A percentile compares a stretch with the other conserved stretches of the same genome.
Conservation (phyloP, 768 basidiomycete species). For the Lentinula lateritia region DNA sequence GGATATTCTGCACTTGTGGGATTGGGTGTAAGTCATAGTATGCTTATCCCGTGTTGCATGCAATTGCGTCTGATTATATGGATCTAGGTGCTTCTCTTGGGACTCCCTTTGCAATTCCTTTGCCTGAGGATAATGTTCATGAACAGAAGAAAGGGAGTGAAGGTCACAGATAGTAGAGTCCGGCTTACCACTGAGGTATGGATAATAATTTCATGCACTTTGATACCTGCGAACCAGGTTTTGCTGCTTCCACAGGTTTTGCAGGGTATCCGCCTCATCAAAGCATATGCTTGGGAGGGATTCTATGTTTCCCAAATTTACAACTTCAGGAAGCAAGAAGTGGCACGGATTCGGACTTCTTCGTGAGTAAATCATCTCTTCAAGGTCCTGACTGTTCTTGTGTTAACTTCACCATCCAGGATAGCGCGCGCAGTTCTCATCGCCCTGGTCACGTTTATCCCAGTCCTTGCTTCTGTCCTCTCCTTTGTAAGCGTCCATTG, state of each 20-base stretch:
- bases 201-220: not conserved
- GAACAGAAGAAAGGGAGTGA: conserved; percentile 50
- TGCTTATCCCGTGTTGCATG: not conserved
- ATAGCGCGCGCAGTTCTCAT: conserved; percentile 19
- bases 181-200: conserved; percentile 54
- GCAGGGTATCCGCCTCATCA: conserved; percentile 62
- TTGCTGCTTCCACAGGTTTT: conserved; percentile 34
- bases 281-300: conserved; percentile 56
- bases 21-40: conserved; percentile 30
- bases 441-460: conserved; percentile 25
- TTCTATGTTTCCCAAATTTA: conserved; percentile 42
- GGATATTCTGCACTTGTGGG: conserved; percentile 70
- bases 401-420: conserved; percentile 4
- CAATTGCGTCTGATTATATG: not conserved
- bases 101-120: conserved; percentile 46
- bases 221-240: not conserved
- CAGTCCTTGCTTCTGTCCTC: conserved; percentile 33
- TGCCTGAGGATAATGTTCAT: conserved; percentile 48
- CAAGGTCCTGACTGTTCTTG: not conserved
- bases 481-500: conserved; percentile 31
- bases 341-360: conserved; percentile 27
- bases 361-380: not conserved
- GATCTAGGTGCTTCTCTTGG: conserved; percentile 7
- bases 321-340: conserved; percentile 31
- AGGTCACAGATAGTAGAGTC: conserved; percentile 63